A percentile compares a stretch with the other conserved stretches of the same genome.
Evolutionary conservation across 2,329 filamentous ascomycete genomes (phyloP).

Genomic region (Fusarium papillatum): DNA sequence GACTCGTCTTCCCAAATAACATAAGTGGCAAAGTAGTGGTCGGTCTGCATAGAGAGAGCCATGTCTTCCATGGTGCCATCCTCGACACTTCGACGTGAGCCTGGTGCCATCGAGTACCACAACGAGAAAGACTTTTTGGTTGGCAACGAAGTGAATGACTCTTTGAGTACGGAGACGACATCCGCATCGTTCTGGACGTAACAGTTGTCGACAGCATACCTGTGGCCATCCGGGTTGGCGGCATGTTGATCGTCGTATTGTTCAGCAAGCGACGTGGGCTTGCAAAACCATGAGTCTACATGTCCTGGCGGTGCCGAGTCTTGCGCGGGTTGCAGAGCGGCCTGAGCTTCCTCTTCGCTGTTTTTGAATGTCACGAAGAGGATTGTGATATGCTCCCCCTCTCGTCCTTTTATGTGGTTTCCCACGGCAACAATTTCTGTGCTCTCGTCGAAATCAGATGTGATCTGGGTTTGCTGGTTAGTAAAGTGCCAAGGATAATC

Average conservation of each 20-base stretch:
- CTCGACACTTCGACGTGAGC: constrained; percentile 44
- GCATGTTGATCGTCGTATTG: constrained; percentile 58
- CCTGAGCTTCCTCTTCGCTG: constrained; percentile 48
- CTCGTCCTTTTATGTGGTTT: constrained; percentile 18
- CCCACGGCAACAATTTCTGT: constrained; percentile 34
- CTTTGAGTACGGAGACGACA: constrained; percentile 57
- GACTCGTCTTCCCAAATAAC: constrained; percentile 60
- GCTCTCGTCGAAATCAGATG: constrained; percentile 20
- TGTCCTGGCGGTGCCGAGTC: constrained; percentile 53
- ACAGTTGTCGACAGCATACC: constrained; percentile 64
- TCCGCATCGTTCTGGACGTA: constrained; percentile 63
- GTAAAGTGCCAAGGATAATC: not conserved
- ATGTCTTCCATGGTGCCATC: constrained; percentile 56
- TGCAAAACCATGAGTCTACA: constrained; percentile 52
- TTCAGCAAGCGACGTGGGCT: constrained; percentile 54
- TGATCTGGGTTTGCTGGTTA: constrained; percentile 7
- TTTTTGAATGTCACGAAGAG: constrained; percentile 58
- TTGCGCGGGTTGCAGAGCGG: constrained; percentile 51
- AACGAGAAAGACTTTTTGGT: constrained; percentile 59
- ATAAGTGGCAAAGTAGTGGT: constrained; percentile 70
- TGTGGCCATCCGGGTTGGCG: constrained; percentile 62
- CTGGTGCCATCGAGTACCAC: constrained; percentile 66
- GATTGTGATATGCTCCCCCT: constrained; percentile 45
- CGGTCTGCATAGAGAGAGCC: constrained; percentile 67
- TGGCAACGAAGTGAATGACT: constrained; percentile 62